Percentiles rank a stretch among this genome's conserved stretches.
phyloP scores from a whole-genome alignment of 306 rosid species.

The Myrica gale region DNA sequence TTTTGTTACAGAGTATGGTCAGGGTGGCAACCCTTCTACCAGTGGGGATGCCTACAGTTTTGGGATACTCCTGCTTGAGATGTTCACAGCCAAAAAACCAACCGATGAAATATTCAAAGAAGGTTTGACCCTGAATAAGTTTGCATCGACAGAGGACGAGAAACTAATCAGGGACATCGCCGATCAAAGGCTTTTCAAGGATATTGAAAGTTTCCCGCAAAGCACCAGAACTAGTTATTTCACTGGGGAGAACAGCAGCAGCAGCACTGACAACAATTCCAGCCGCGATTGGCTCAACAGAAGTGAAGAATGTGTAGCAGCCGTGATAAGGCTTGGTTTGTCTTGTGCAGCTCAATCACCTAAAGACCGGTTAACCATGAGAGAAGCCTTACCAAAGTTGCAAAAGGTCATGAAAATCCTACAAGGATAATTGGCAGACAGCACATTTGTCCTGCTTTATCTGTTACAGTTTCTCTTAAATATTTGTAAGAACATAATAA shows the following conservation, averaged over 20 bases:
- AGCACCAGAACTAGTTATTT: neutral
- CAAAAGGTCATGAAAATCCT: conserved; percentile 15
- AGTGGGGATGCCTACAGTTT: conserved; percentile 44
- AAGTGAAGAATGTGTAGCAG: conserved; percentile 21
- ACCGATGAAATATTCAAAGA: conserved; percentile 41
- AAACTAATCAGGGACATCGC: conserved; percentile 16
- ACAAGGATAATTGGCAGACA: too few relatives aligned
- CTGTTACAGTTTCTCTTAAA: too few relatives aligned
- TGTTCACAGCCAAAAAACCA: conserved; percentile 35
- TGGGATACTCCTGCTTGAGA: conserved; percentile 38
- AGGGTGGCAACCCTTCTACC: conserved; percentile 39
- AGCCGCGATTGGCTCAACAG: neutral
- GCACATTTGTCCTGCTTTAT: too few relatives aligned
- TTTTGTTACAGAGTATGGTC: conserved; percentile 30
- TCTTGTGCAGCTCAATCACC: conserved; percentile 28
- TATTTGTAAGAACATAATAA: too few relatives aligned
- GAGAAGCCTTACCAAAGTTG: conserved; percentile 8
- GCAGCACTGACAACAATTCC: neutral
- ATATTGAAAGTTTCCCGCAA: conserved; percentile 17
- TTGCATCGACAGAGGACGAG: conserved; percentile 28
- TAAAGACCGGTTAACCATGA: conserved; percentile 23
- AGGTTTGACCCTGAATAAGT: conserved; percentile 32
- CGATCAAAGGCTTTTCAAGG: conserved; percentile 29
- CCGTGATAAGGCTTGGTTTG: conserved; percentile 34
- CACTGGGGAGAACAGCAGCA: neutral